Evolutionary conservation across 2,329 filamentous ascomycete species (phyloP).

Genomic region (Septoria petroselini): DNA sequence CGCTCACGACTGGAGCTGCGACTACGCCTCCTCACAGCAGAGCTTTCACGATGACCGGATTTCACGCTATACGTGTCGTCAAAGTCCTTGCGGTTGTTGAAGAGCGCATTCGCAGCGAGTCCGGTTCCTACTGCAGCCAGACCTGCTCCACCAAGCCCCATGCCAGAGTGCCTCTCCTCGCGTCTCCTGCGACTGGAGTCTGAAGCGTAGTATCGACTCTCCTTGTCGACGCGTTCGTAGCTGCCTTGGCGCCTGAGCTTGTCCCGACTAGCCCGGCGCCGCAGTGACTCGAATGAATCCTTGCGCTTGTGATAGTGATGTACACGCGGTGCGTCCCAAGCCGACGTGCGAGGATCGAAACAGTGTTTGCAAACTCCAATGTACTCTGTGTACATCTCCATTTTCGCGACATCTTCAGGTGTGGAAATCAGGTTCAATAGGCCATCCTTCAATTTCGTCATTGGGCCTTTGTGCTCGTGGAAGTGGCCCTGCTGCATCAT

Average conservation of each 20-base stretch:
- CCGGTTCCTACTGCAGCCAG: constrained; percentile 50
- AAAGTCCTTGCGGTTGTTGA: constrained; percentile 52
- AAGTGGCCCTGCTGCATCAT: constrained; percentile 29
- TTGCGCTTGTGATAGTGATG: constrained; percentile 52
- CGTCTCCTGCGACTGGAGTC: constrained; percentile 47
- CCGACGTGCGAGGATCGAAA: constrained; percentile 59
- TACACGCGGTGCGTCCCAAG: constrained; percentile 57
- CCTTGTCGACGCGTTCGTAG: constrained; percentile 55
- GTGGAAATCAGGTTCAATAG: constrained; percentile 37
- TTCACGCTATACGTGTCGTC: constrained; percentile 60
- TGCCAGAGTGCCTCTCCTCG: constrained; percentile 36
- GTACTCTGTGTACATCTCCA: constrained; percentile 65
- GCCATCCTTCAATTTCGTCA: constrained; percentile 61
- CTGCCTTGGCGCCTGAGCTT: constrained; percentile 33
- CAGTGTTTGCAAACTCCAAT: constrained; percentile 65
- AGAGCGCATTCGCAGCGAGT: constrained; percentile 49
- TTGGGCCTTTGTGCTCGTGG: constrained; percentile 56
- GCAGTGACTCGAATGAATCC: constrained; percentile 34
- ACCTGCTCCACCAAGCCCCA: constrained; percentile 55
- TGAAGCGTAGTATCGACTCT: constrained; percentile 56
- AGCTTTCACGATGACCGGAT: constrained; percentile 48
- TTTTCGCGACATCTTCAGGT: constrained; percentile 60
- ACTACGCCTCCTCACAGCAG: constrained; percentile 34
- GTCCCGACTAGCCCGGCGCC: constrained; percentile 30
- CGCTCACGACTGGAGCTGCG: constrained; percentile 35